Base-by-base conservation (phyloP, 2,329 filamentous ascomycete genomes). In the Trichocomaceae sp. region DNA sequence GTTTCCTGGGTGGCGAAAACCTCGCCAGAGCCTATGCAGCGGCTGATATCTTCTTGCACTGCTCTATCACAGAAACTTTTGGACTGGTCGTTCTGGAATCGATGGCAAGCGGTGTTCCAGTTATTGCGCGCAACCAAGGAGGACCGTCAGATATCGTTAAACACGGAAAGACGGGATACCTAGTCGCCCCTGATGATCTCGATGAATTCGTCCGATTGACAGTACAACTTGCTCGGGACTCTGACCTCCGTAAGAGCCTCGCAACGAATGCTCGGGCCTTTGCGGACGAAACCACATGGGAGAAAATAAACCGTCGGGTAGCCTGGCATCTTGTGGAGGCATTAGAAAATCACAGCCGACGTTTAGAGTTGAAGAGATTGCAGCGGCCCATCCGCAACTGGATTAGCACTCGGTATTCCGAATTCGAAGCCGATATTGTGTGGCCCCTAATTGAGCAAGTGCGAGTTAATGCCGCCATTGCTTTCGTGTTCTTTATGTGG, bases 1-100 rank as follows among this genome's bases (percentile, higher is more conserved):
- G 85, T 0, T 84, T 87, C 70, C 76, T 82, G 60, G 77, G 80
- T 0, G 84, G 84, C 10, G 76, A 77, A 49, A 76, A 77, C 2
- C 75, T 88, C 8, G 84, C 83, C n/a, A 72, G 76, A n/a, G 79
- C 82, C 9, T 88, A 87, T 60, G 84, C 85, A 2, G 81, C 80
- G 3, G 84, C 80, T 0, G 84, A 88, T 63, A 61, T 88, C n/a
- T 87, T 88, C 64, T 69, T 88, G 13, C 84, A 88, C 69, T 86
- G 83, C 69, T 87, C 83, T 20, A 74, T 87, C 55, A 87, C 84
- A 0, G 85, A 88, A 68, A 88, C 85, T 0, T 87, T 88, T 66
- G 85, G 85, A 0, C 73, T 88, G 9, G 84, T 88, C 0, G 84
- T 87, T 1, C 72, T 87, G 1, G 85, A 87, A 67, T 81, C 82